These are phyloP conservation scores for Iberis pinnata DNA, from an alignment of 345 rosid species.

Conservation along the genomic window DNA sequence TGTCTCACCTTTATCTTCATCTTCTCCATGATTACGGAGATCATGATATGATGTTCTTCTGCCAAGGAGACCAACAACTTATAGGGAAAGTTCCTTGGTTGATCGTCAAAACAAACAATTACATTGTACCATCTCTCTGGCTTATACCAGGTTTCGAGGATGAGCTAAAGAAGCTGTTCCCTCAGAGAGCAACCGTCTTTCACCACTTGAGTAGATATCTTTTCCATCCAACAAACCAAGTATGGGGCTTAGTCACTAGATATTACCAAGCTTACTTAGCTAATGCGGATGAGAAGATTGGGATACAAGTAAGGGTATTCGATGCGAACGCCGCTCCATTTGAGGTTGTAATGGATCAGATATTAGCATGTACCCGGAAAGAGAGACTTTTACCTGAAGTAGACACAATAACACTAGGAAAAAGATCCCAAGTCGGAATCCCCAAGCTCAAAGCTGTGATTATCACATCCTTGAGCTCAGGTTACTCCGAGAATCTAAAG, in stretches of 20 bases:
- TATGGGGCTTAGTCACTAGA: conserved; percentile 60
- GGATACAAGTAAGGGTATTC: conserved; percentile 57
- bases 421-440: conserved; percentile 17
- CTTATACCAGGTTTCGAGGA: conserved; percentile 50
- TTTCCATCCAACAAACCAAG: no score
- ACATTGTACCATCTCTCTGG: conserved; percentile 59
- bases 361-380: conserved; percentile 41
- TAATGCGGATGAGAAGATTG: no score
- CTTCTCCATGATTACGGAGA: conserved; percentile 53
- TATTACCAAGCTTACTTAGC: conserved; percentile 48
- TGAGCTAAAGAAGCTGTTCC: no score
- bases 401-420: conserved; percentile 17
- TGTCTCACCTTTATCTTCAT: conserved; percentile 41
- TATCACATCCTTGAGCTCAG: conserved; percentile 44
- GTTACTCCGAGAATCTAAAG: conserved; percentile 48
- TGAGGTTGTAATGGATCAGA: conserved; percentile 55
- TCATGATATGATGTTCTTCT: conserved; percentile 61
- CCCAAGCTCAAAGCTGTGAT: conserved; percentile 44
- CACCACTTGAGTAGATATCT: conserved; percentile 69
- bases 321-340: conserved; percentile 43
- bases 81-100: conserved; percentile 52
- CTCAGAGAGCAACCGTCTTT: conserved; percentile 50
- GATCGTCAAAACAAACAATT: conserved; percentile 52
- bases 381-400: conserved; percentile 52
- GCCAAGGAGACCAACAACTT: conserved; percentile 46